Evolutionary conservation across 495 filamentous ascomycete species (phyloP).

Genomic region (Penicillium angulare): DNA sequence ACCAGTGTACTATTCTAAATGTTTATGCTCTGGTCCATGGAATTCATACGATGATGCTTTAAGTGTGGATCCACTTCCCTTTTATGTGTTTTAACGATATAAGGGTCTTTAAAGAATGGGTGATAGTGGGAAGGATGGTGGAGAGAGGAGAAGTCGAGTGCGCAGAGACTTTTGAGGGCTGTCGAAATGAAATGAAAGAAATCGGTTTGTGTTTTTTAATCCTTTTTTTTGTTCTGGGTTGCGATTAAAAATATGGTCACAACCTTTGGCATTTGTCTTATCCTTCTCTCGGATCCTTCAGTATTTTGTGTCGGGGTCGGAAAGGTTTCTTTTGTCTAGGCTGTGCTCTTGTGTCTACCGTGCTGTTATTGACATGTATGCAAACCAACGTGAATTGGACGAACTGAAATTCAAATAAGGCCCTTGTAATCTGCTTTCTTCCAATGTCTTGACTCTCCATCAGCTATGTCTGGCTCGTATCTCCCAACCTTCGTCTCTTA

Average conservation of each 20-base stretch:
- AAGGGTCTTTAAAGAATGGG: neutral
- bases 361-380: conserved; percentile 23
- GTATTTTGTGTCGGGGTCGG: neutral
- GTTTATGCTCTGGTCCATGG: neutral
- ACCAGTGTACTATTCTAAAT: neutral
- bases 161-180: neutral
- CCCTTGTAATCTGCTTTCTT: conserved; percentile 42
- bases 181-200: conserved; percentile 4
- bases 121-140: neutral
- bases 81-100: neutral
- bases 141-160: neutral
- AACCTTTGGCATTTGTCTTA: neutral
- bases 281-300: neutral
- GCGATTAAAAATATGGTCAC: neutral
- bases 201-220: conserved; percentile 4
- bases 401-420: conserved; percentile 27
- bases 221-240: conserved; percentile 1
- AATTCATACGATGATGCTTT: neutral
- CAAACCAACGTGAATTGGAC: conserved; percentile 34
- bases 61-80: neutral
- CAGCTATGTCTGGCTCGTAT: no score
- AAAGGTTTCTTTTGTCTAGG: conserved; percentile 3
- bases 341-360: conserved; percentile 16
- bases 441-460: no score
- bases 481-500: no score